These are phyloP conservation scores for Calocybe gangraenosa DNA, from an alignment of 768 basidiomycete genomes.

Conservation along the genomic window DNA sequence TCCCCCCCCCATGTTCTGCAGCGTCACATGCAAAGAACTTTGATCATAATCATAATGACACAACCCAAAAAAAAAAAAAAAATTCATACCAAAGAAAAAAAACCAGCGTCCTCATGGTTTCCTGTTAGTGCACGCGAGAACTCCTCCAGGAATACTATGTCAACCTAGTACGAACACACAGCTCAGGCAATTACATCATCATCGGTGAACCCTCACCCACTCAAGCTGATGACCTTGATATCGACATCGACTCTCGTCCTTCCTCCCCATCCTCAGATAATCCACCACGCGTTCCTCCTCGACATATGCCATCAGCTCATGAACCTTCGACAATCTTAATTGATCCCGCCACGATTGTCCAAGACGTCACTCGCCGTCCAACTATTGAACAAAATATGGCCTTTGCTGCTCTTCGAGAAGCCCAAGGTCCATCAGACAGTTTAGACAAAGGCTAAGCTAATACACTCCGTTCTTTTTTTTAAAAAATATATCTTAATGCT, in stretches of 20 bases:
- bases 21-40: conserved; percentile 11
- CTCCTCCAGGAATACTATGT: conserved; percentile 91
- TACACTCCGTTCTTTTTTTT: no score
- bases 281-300: conserved; percentile 8
- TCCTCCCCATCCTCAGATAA: conserved; percentile 42
- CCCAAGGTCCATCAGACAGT: conserved; percentile 27
- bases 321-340: conserved; percentile 40
- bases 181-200: conserved; percentile 52
- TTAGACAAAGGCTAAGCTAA: conserved; percentile 10
- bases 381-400: conserved; percentile 86
- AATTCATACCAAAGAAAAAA: no score
- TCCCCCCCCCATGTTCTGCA: not conserved
- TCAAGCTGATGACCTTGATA: conserved; percentile 47
- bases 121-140: conserved; percentile 79
- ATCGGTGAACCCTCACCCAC: conserved; percentile 36
- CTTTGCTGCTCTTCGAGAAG: conserved; percentile 63
- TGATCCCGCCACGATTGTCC: conserved; percentile 34
- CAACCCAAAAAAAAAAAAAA: no score
- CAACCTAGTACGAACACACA: conserved; percentile 87
- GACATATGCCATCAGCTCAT: conserved; percentile 23
- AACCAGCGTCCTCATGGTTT: conserved; percentile 22
- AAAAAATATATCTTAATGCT: no score
- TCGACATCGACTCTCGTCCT: conserved; percentile 52
- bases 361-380: conserved; percentile 48
- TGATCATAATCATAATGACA: no score